Conservation (phyloP, 2,329 filamentous ascomycete genomes). For the Bipolaris oryzae region DNA sequence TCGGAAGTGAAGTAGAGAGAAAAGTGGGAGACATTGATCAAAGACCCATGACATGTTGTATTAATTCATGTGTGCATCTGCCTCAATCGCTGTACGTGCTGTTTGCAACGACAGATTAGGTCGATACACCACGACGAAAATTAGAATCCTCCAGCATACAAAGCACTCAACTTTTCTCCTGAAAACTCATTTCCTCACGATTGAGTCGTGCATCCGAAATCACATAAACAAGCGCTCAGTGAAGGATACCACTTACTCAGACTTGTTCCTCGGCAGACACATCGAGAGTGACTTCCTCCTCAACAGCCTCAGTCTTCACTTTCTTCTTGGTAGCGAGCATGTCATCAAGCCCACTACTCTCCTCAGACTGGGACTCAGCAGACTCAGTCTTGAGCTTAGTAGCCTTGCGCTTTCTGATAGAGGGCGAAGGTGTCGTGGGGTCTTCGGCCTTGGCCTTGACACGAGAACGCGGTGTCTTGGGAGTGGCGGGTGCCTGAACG, state of each 20-base stretch:
- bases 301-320: neutral
- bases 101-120: no score
- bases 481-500: neutral
- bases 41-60: no score
- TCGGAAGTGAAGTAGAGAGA: no score
- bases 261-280: neutral
- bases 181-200: no score
- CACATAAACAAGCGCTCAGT: neutral
- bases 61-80: no score
- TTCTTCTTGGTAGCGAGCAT: neutral
- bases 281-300: neutral
- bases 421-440: neutral
- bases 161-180: no score
- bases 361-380: neutral
- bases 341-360: neutral
- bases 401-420: neutral
- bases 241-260: neutral
- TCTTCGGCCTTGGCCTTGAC: slow-evolving; percentile 7
- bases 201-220: no score
- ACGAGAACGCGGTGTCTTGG: neutral
- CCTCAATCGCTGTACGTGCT: no score
- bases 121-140: no score
- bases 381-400: neutral
- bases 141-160: no score
- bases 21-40: no score